Evolutionary conservation across 108 stramenopile genomes (phyloP), one percentile per base, ranked within the genome.

Genomic region (Asterionellopsis glacialis): DNA sequence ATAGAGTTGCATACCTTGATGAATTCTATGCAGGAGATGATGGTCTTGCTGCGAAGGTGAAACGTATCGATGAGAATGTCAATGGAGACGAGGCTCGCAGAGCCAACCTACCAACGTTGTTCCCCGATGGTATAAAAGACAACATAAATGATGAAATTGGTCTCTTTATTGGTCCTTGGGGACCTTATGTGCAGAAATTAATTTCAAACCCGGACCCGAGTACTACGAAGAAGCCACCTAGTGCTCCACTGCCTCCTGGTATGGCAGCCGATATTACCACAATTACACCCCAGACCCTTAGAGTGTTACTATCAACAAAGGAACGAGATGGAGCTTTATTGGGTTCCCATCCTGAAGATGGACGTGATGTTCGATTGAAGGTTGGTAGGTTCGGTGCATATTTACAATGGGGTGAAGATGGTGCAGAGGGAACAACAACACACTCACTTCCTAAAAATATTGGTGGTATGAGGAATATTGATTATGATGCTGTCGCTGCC

Each of bases 101-200:
- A 16, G 87, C 77, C 22, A n/a, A 60, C 9, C 52, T 84, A 1
- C 81, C 83, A 18, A 40, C 65, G 16, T 64, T 84, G 16, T 33
- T 5, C 49, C 25, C 12, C 3, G 9, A 6, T 7, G 48, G 59
- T 21, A 22, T 1, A 21, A 27, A 12, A 38, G 45, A 62, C 16
- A 41, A 65, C 22, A 51, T 13, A 28, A 13, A 28, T 3, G 51
- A 54, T 14, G 70, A 76, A 6, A 59, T 76, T 41, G 72, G 75
- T 41, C 55, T 83, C 3, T 83, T 76, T 56, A 59, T 83, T 54
- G 82, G 82, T n/a, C 82, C 82, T 0, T 83, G 82, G 82, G 82
- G 82, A 23, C 77, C 82, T 9, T 83, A 71, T 57, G 63, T 79
- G 11, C 61, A 74, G 51, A 74, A 74, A 33, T 16, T 68, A 23